Base-by-base conservation (phyloP, 1,139 yeast genomes). In the Candida tunisiensis region DNA sequence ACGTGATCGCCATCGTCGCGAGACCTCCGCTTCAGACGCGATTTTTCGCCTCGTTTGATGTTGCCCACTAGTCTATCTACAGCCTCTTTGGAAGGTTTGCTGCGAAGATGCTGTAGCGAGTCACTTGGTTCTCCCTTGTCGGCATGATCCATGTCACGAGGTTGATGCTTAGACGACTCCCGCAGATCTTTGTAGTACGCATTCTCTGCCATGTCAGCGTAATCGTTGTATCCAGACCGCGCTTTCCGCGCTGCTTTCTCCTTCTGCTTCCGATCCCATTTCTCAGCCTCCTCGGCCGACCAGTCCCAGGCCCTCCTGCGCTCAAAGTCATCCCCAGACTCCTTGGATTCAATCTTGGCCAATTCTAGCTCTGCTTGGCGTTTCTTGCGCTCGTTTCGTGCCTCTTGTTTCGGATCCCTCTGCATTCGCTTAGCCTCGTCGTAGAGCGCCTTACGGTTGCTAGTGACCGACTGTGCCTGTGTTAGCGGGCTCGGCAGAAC, bases 221-320 rank as follows among this genome's bases (percentile, higher is more conserved):
- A 40, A 21, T 41, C 43, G 8, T 41, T 33, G 25, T 32, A 32
- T 6, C 45, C 47, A 3, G 46, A 35, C 11, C 29, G 31, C 14
- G 31, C 32, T 15, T 27, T 28, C 14, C 36, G 33, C 18, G 24
- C 31, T 16, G 37, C 38, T 28, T 49, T 55, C 16, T 36, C 39
- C 20, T 45, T 47, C 28, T 53, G 49, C 34, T 57, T 62, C 21
- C 49, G 52, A 16, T 67, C 66, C 88, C 91, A 78, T 29, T 58
- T 56, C 38, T 74, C 80, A 29, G 70, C 64, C 30, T 80, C 79
- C 31, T 69, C 73, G 3, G 77, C 63, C 0, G 80, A 64, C 55
- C 77, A 79, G 27, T 64, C 66, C 59, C 77, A 53, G 4, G 66
- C 64, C 27, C 63, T 54, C 25, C 52, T 40, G 11, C 69, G 46